These are phyloP conservation scores for Sugiyamaella sp. DNA, from an alignment of 1,139 yeast genomes.

Conservation along the genomic window DNA sequence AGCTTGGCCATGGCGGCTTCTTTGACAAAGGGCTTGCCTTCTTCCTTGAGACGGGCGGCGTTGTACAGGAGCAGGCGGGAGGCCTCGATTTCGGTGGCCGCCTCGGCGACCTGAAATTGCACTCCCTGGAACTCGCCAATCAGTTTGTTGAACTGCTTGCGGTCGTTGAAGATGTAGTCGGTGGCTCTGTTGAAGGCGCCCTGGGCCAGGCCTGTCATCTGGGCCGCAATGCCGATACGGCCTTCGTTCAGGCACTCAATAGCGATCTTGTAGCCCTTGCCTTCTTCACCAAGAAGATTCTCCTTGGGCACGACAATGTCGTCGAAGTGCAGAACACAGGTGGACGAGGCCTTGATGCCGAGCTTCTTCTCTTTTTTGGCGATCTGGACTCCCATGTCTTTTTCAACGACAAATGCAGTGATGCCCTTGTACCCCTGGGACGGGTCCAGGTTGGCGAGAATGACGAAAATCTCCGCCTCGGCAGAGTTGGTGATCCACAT, in stretches of 20 bases:
- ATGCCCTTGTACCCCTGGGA: slow-evolving; percentile 50
- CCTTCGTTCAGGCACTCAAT: slow-evolving; percentile 51
- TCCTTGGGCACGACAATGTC: slow-evolving; percentile 48
- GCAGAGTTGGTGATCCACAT: slow-evolving; percentile 53
- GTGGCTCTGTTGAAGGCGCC: slow-evolving; percentile 50
- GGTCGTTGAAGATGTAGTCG: slow-evolving; percentile 46
- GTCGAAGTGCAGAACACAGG: slow-evolving; percentile 48
- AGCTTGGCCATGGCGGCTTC: slow-evolving; percentile 53
- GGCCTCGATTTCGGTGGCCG: slow-evolving; percentile 51
- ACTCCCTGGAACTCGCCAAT: slow-evolving; percentile 52
- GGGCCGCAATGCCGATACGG: slow-evolving; percentile 52
- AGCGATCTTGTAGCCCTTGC: slow-evolving; percentile 52
- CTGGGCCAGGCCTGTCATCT: slow-evolving; percentile 50
- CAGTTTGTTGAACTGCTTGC: slow-evolving; percentile 49
- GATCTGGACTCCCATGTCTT: slow-evolving; percentile 46
- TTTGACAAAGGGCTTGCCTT: slow-evolving; percentile 45
- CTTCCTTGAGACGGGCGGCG: slow-evolving; percentile 51
- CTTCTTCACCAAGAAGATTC: slow-evolving; percentile 48
- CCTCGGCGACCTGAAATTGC: slow-evolving; percentile 52
- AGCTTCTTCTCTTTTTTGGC: slow-evolving; percentile 52
- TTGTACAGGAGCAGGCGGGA: slow-evolving; percentile 49
- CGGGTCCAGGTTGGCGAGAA: slow-evolving; percentile 49
- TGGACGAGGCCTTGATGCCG: slow-evolving; percentile 50
- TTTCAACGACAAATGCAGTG: slow-evolving; percentile 50
- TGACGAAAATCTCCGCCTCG: slow-evolving; percentile 49